Evolutionary conservation across 768 basidiomycete species (phyloP), one percentile per base, ranked within the genome.

Genomic region (Hygrophorus pudorinus): DNA sequence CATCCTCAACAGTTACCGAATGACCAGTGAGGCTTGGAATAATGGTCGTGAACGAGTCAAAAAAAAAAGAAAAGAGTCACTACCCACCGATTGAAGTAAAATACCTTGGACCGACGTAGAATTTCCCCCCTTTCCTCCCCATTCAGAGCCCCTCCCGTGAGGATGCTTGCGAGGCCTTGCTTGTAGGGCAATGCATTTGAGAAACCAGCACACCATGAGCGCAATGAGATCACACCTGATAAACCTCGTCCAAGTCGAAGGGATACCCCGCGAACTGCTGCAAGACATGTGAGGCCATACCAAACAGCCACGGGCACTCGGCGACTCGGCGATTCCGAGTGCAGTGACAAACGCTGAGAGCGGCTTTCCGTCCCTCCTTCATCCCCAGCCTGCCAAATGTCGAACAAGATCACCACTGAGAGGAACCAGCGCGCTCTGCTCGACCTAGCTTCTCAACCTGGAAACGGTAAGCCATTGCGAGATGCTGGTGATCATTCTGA

Each of bases 381-480:
- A n/a, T n/a, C n/a, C n/a, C n/a, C n/a, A n/a, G n/a, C n/a, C n/a
- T n/a, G n/a, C n/a, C 42, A 42, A 21, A 56, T 54, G 10, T 49
- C 71, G 31, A 76, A 70, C 62, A 86, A 77, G 59, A 71, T 84
- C 6, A 63, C 76, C 13, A 64, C 69, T 5, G 82, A 87, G 50
- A 66, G 82, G 44, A 84, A 77, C 52, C 79, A 80, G 48, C 75
- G 76, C 14, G 60, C 65, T 11, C 66, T 96, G 9, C 60, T 84
- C 16, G 87, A 90, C 48, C 70, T 92, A 27, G 75, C 73, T 6
- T 59, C 66, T 28, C 67, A 76, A 48, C 85, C 89, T 30, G 91
- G 91, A 45, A 96, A 96, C 57, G 84, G 90, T 80, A 58, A 62
- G 73, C 41, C n/a, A n/a, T n/a, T n/a, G n/a, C n/a, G n/a, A n/a